Conservation (phyloP, 352 stramenopile genomes). For the Phytophthora parvispora region DNA sequence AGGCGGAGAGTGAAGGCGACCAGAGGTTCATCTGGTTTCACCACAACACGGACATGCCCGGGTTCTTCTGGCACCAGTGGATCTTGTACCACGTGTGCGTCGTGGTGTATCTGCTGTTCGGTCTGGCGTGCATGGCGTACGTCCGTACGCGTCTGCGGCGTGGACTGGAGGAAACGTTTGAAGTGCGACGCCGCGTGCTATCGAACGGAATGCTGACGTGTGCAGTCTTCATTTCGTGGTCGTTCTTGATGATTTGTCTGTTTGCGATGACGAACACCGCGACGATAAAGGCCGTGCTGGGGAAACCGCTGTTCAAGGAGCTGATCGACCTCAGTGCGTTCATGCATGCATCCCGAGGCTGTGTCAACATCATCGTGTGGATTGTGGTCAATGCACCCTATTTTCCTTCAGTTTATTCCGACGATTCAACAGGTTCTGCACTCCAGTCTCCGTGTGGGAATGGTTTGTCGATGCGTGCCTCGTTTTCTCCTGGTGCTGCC, state of each 20-base stretch:
- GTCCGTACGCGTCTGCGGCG: constrained; percentile 78
- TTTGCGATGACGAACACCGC: constrained; percentile 74
- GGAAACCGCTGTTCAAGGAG: constrained; percentile 53
- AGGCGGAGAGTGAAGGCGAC: constrained; percentile 27
- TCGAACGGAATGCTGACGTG: constrained; percentile 84
- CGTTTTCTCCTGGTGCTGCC: constrained; percentile 25
- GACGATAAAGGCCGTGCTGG: constrained; percentile 46
- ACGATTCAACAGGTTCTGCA: constrained; percentile 9
- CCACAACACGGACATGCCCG: constrained; percentile 80
- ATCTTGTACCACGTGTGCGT: constrained; percentile 88
- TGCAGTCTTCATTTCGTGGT: constrained; percentile 90
- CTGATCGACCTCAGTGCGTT: constrained; percentile 86
- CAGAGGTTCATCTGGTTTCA: constrained; percentile 88
- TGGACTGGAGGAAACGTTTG: constrained; percentile 88
- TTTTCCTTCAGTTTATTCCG: constrained; percentile 52
- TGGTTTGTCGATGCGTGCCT: constrained; percentile 8
- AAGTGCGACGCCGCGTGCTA: constrained; percentile 82
- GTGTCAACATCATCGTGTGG: constrained; percentile 91
- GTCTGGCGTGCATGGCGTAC: constrained; percentile 76
- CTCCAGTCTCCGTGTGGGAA: constrained; percentile 21
- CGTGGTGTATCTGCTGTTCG: constrained; percentile 82
- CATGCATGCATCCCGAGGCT: constrained; percentile 76
- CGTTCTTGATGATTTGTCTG: constrained; percentile 71
- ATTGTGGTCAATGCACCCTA: constrained; percentile 80
- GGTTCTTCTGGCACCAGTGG: constrained; percentile 88